Base-by-base conservation (phyloP, 805 yeast species). In the Peterozyma toletana region DNA sequence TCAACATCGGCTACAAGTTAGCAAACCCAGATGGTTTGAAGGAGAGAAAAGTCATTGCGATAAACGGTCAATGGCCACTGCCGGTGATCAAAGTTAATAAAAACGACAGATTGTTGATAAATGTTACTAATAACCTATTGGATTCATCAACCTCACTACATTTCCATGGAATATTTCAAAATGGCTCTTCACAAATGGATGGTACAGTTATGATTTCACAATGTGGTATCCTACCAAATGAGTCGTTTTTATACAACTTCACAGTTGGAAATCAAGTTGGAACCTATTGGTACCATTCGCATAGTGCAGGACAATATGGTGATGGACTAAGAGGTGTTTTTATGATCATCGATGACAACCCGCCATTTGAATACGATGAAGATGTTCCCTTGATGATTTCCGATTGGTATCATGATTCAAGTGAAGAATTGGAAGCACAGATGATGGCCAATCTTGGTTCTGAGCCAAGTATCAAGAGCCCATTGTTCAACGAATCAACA, bases 11-110 rank as follows among this genome's bases (percentile, higher is more conserved):
- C 9, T 60, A 67, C 59, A 56, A 59, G 18, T 39, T 39, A 15
- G 75, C 74, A 38, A 76, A 73, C 54, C 84, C 86, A 1, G 87
- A 81, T 49, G 85, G 85, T 5, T 51, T 61, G 18, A 54, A 54
- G 37, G 70, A 65, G 43, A 61, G 87, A 34, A 59, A 66, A 34
- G 75, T 79, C 37, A 73, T 83, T 21, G 81, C 82, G 1, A 70
- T 82, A 60, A 83, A 83, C 54, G 57, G 59, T 45, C 49, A 64
- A 41, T 68, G 73, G 73, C 75, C 75, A 1, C 50, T 62, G 37
- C 75, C 75, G 13, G 58, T 60, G 13, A 66, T 70, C 33, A 46
- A 64, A 31, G 68, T 66, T n/a, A 55, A 55, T 27, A 50, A 51
- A 38, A 57, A 64, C 46, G 80, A 75, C 50, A 56, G 70, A 14